A percentile compares a stretch with the other conserved stretches of the same genome.
phyloP scores from a whole-genome alignment of 2,329 filamentous ascomycete species.

The Aspergillus sp. region DNA sequence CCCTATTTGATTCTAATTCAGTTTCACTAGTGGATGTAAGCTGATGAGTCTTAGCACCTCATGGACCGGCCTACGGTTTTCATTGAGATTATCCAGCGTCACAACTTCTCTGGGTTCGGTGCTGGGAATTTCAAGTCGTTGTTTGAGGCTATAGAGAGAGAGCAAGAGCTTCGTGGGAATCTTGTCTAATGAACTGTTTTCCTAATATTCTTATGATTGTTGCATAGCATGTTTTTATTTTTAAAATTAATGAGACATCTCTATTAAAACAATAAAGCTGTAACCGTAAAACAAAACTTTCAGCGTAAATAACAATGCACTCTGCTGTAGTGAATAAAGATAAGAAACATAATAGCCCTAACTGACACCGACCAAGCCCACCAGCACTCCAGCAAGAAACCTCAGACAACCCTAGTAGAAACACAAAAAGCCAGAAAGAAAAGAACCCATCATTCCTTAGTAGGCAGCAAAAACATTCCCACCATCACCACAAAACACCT shows the following conservation, averaged over 20 bases:
- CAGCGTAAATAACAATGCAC: too few species aligned
- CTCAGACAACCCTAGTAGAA: too few species aligned
- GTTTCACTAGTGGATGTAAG: background rate
- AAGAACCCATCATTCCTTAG: too few species aligned
- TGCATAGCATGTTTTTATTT: background rate
- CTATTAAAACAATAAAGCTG: too few species aligned
- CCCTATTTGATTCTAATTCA: background rate
- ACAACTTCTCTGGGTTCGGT: slow-evolving; percentile 88
- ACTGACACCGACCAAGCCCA: too few species aligned
- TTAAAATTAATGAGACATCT: background rate
- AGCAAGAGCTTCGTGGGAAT: slow-evolving; percentile 85
- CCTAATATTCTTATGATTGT: background rate
- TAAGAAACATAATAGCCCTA: too few species aligned
- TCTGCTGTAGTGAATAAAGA: too few species aligned
- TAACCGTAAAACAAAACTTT: too few species aligned
- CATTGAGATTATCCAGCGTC: slow-evolving; percentile 91
- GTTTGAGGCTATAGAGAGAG: slow-evolving; percentile 92
- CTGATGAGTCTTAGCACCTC: slow-evolving; percentile 56
- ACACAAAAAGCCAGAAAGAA: too few species aligned
- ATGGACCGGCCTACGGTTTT: slow-evolving; percentile 96
- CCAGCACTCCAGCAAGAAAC: too few species aligned
- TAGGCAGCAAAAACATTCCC: too few species aligned
- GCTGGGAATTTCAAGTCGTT: slow-evolving; percentile 94
- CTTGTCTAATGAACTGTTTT: slow-evolving; percentile 43
- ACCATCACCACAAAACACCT: background rate